Evolutionary conservation across 1,284 basidiomycete genomes (phyloP).

Genomic region (Cryptococcus floricola): DNA sequence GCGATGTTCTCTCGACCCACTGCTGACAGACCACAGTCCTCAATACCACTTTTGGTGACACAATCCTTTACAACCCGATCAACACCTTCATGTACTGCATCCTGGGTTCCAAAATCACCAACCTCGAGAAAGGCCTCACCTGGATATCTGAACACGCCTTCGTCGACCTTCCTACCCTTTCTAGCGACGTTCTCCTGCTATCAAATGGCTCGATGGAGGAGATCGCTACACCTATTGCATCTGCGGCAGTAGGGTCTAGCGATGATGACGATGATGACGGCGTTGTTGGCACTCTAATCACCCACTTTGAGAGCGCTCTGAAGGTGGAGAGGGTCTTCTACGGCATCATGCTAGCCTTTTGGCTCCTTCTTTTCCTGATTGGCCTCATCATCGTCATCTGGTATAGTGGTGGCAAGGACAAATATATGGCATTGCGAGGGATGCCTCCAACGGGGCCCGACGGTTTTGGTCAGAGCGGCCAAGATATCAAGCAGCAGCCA

Average conservation of each 20-base stretch:
- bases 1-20: neutral
- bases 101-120: slow-evolving; percentile 80
- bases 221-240: slow-evolving; percentile 69
- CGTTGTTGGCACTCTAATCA: slow-evolving; percentile 68
- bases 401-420: slow-evolving; percentile 34
- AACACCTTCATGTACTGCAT: slow-evolving; percentile 84
- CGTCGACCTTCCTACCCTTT: slow-evolving; percentile 70
- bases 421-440: slow-evolving; percentile 16
- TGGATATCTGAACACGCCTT: slow-evolving; percentile 86
- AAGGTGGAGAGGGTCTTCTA: slow-evolving; percentile 80
- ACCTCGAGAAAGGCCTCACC: slow-evolving; percentile 79
- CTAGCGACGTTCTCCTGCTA: slow-evolving; percentile 68
- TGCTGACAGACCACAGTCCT: slow-evolving; percentile 52
- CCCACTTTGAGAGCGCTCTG: slow-evolving; percentile 66
- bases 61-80: slow-evolving; percentile 73
- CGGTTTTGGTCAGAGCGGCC: neutral
- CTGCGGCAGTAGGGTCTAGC: slow-evolving; percentile 68
- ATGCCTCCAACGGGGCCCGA: neutral
- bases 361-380: slow-evolving; percentile 51
- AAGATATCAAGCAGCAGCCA: neutral
- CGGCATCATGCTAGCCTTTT: slow-evolving; percentile 71
- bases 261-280: slow-evolving; percentile 54
- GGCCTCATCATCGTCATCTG: slow-evolving; percentile 39
- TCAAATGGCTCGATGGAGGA: slow-evolving; percentile 67
- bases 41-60: slow-evolving; percentile 69